A percentile compares a stretch with the other conserved stretches of the same genome.
phyloP scores from a whole-genome alignment of 2,329 filamentous ascomycete species.

The Seiridium unicorne region DNA sequence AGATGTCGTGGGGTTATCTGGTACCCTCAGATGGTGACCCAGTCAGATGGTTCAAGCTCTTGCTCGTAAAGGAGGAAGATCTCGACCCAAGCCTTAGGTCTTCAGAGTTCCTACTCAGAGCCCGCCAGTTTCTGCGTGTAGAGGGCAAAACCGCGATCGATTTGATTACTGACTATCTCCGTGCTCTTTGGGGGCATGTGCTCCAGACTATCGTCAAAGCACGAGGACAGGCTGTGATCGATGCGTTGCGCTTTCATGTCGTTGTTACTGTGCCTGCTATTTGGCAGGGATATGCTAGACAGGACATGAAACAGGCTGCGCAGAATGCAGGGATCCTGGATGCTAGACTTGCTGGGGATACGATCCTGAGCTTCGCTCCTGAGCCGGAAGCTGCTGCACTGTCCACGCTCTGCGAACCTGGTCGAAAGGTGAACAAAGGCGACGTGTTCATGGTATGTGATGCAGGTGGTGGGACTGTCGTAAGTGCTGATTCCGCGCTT shows the following conservation, averaged over 20 bases:
- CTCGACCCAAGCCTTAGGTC: slow-evolving; percentile 10
- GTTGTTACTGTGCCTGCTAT: slow-evolving; percentile 25
- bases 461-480: slow-evolving; percentile 23
- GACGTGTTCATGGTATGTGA: slow-evolving; percentile 21
- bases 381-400: slow-evolving; percentile 25
- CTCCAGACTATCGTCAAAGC: slow-evolving; percentile 13
- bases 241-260: slow-evolving; percentile 13
- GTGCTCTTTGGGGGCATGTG: slow-evolving; percentile 20
- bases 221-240: slow-evolving; percentile 11
- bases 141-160: slow-evolving; percentile 16
- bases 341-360: slow-evolving; percentile 11
- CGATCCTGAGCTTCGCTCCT: slow-evolving; percentile 18
- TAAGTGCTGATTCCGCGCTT: slow-evolving; percentile 2
- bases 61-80: slow-evolving; percentile 18
- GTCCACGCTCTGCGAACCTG: slow-evolving; percentile 13
- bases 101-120: slow-evolving; percentile 12
- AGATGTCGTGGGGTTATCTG: slow-evolving; percentile 20
- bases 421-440: neutral
- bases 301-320: slow-evolving; percentile 17
- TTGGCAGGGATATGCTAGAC: slow-evolving; percentile 20
- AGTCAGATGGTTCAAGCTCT: slow-evolving; percentile 25
- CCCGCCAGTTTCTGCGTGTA: slow-evolving; percentile 10
- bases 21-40: slow-evolving; percentile 17
- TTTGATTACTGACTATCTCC: slow-evolving; percentile 21
- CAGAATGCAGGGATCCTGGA: slow-evolving; percentile 17